Evolutionary conservation across 108 stramenopile species (phyloP).

Genomic region (Cyclostephanos invisitatus): DNA sequence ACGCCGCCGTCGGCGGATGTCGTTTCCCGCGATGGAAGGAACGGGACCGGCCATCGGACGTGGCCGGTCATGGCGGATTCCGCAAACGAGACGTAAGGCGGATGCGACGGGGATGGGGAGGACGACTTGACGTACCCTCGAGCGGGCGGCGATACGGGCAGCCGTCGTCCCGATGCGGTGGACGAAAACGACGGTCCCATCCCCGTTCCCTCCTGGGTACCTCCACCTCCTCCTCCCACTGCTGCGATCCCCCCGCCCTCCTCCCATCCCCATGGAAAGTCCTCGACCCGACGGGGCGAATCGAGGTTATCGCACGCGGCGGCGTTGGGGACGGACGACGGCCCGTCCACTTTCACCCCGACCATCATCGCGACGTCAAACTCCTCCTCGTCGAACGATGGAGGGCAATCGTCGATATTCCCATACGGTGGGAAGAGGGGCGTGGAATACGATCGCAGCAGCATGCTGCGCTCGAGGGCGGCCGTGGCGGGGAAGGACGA

Average conservation of each 20-base stretch:
- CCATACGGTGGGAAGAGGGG: too few relatives aligned
- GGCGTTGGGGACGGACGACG: too few relatives aligned
- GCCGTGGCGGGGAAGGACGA: background rate
- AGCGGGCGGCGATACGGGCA: too few relatives aligned
- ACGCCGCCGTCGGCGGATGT: background rate
- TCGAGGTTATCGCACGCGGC: background rate
- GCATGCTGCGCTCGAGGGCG: background rate
- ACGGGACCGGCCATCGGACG: background rate
- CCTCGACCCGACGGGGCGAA: background rate
- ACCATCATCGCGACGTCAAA: too few relatives aligned
- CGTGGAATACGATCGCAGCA: too few relatives aligned
- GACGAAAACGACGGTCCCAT: background rate
- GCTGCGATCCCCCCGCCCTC: background rate
- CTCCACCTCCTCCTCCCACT: background rate
- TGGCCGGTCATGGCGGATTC: background rate
- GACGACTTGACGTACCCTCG: background rate
- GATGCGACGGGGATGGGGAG: too few relatives aligned
- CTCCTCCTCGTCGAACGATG: background rate
- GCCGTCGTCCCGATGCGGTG: too few relatives aligned
- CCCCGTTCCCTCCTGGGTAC: background rate
- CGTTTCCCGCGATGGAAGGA: background rate
- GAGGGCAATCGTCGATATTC: background rate
- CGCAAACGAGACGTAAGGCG: background rate
- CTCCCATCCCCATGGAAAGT: background rate
- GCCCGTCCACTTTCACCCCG: background rate